Base-by-base conservation (phyloP, 2,329 filamentous ascomycete species). In the Alternaria sp. region DNA sequence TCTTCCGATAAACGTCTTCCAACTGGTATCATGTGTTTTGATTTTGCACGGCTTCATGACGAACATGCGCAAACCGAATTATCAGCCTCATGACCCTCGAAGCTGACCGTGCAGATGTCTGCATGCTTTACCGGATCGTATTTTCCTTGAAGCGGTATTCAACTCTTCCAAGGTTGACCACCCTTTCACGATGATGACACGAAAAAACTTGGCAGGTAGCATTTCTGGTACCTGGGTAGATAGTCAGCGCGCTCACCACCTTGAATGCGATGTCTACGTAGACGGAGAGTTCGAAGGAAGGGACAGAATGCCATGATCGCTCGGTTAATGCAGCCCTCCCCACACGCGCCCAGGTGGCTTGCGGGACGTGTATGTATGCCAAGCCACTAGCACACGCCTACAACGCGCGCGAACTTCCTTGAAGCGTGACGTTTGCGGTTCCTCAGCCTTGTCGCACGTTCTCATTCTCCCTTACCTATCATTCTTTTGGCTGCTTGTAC, bases 401-500 rank as follows among this genome's bases (percentile, higher is more conserved):
- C 40, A 50, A 58, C 59, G 58, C 61, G 58, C 58, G 61, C 46
- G 66, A 63, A 60, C 52, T 50, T 57, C 57, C 57, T 50, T 47
- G 55, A 50, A 58, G 53, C 52, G 53, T 61, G 62, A 62, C 62
- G 62, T 67, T 67, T 40, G 62, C 65, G 54, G 46, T 47, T 47
- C 44, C 51, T 21, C 13, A 58, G 49, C 57, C 49, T 56, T 25
- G 50, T 62, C 49, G 55, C 45, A 45, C 45, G 49, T 53, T 49
- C 43, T 13, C 12, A 23, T 43, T 54, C 46, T 56, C 54, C 36
- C 21, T 40, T 60, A 40, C 23, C 12, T 5, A 25, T 6, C 30
- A 26, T 61, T 17, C 53, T 52, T 15, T 54, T 28, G 10, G 19
- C 17, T 5, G 13, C 6, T 23, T 30, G 19, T 15, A 28, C 13